Evolutionary conservation across 768 basidiomycete species (phyloP).

Genomic region (Suillus weaverae): DNA sequence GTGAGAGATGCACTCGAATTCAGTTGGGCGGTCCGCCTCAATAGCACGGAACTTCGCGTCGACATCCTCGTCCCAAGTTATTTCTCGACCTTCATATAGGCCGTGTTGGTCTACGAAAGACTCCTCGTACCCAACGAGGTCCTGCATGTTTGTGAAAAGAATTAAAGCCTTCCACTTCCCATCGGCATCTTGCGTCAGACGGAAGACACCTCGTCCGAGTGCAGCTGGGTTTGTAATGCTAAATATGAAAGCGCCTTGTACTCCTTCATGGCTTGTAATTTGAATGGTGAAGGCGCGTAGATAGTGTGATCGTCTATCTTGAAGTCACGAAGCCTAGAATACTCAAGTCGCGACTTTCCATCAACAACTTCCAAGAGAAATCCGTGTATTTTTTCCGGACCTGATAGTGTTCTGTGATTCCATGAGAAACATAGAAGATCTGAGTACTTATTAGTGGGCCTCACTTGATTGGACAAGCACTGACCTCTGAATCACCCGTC

Average conservation of each 20-base stretch:
- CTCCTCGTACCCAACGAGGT: conserved; percentile 50
- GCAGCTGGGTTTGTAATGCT: background rate
- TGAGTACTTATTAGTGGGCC: background rate
- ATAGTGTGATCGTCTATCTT: background rate
- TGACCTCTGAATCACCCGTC: conserved; percentile 4
- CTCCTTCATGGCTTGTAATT: conserved; percentile 2
- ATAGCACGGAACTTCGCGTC: background rate
- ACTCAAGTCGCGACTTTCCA: background rate
- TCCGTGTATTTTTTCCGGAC: background rate
- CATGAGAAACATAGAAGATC: conserved; percentile 1
- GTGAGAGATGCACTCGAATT: too few relatives aligned
- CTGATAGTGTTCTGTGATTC: background rate
- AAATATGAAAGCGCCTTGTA: background rate
- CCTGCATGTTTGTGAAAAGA: conserved; percentile 59
- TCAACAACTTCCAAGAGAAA: background rate
- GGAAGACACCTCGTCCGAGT: conserved; percentile 39
- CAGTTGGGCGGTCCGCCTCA: conserved; percentile 18
- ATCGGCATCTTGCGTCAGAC: conserved; percentile 46
- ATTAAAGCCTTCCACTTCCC: conserved; percentile 56
- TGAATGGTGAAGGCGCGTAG: background rate
- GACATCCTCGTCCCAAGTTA: background rate
- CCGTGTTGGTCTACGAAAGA: background rate
- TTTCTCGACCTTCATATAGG: background rate
- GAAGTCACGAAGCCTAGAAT: background rate
- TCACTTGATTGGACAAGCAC: background rate